Conservation (phyloP, 176 grass and related monocot species). For the Elaeis guineensis region DNA sequence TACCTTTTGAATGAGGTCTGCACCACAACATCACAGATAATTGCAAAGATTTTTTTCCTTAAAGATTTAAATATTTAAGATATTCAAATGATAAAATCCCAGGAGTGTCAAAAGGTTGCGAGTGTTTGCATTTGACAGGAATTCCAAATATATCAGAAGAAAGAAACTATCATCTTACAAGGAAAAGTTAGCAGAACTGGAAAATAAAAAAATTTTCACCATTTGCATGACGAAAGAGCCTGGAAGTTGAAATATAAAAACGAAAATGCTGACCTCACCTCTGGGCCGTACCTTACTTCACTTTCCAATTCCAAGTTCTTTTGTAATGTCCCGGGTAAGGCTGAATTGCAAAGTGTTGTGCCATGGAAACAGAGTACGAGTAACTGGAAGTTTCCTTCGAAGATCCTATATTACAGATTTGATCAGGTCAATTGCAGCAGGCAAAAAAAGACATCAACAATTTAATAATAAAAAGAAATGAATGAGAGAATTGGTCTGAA, state of each 20-base stretch:
- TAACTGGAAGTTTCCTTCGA: constrained; percentile 91
- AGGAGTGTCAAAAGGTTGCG: no score
- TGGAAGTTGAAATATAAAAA: constrained; percentile 23
- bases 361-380: constrained; percentile 92
- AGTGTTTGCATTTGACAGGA: no score
- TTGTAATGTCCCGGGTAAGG: constrained; percentile 69
- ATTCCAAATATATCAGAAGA: no score
- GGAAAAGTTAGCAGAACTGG: no score
- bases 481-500: background rate
- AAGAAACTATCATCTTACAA: no score
- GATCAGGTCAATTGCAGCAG: background rate
- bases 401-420: constrained; percentile 52
- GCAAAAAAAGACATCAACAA: background rate
- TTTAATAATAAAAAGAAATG: constrained; percentile 8
- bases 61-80: no score
- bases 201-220: no score
- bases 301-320: constrained; percentile 85
- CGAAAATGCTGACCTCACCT: constrained; percentile 11
- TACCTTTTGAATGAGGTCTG: no score
- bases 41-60: no score
- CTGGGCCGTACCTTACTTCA: constrained; percentile 26
- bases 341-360: constrained; percentile 73
- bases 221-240: constrained; percentile 1
- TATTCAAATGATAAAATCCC: no score
- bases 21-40: no score